Evolutionary conservation across 345 rosid species (phyloP).

Genomic region (Schrenkiella parvula): DNA sequence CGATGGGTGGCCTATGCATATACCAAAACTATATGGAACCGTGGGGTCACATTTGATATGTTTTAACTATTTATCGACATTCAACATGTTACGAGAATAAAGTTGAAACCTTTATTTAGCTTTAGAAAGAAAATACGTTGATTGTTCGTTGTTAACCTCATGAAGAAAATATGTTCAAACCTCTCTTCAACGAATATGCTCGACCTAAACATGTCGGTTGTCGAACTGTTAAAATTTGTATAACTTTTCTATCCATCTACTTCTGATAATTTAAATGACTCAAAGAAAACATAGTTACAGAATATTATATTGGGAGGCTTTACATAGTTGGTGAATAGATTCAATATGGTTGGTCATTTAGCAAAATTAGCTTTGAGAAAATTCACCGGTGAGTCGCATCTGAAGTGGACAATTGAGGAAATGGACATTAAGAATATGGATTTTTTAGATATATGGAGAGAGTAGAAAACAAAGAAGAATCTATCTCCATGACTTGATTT

Average conservation of each 20-base stretch:
- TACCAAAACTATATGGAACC: constrained; percentile 20
- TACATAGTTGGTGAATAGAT: not conserved
- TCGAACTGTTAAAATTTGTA: not conserved
- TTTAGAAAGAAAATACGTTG: constrained; percentile 7
- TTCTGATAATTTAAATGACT: not conserved
- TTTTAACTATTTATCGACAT: constrained; percentile 28
- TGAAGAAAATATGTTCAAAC: constrained; percentile 13
- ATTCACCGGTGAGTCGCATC: not conserved
- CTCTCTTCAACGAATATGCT: constrained; percentile 16
- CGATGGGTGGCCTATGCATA: constrained; percentile 26
- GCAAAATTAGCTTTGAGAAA: not conserved
- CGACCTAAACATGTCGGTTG: constrained; percentile 11
- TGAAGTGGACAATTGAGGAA: constrained; percentile 2
- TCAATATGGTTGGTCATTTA: not conserved
- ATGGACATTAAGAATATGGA: constrained; percentile 12
- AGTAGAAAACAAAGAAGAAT: constrained; percentile 27
- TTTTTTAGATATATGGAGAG: not conserved
- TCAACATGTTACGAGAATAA: constrained; percentile 20
- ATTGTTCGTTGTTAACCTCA: constrained; percentile 14
- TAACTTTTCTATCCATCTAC: not conserved
- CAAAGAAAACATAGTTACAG: not conserved
- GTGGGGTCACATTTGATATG: constrained; percentile 23
- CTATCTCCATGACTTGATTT: constrained; percentile 23
- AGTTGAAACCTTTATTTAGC: constrained; percentile 9
- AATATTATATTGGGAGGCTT: not conserved